Evolutionary conservation across 2,329 filamentous ascomycete genomes (phyloP).

Genomic region (Aspergillus proliferans): DNA sequence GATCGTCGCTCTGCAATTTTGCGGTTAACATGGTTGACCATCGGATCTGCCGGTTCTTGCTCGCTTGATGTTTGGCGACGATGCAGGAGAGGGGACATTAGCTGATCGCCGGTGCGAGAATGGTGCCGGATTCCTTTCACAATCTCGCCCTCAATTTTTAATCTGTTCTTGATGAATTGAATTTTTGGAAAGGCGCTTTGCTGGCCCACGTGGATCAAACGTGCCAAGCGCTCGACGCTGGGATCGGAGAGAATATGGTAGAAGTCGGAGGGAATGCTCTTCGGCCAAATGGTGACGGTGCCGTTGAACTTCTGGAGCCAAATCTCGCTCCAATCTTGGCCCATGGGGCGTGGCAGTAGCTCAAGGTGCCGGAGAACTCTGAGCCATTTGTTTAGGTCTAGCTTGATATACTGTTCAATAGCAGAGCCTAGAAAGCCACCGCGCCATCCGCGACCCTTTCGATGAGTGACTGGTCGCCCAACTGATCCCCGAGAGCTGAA

Average conservation of each 20-base stretch:
- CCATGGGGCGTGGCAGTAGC: slow-evolving; percentile 78
- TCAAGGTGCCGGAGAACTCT: slow-evolving; percentile 90
- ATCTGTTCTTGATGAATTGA: slow-evolving; percentile 80
- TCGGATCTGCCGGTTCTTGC: slow-evolving; percentile 12
- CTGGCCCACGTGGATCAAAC: slow-evolving; percentile 87
- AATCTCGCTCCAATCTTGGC: slow-evolving; percentile 94
- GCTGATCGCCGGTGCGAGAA: slow-evolving; percentile 20
- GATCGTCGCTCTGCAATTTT: slow-evolving; percentile 21
- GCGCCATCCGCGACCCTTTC: slow-evolving; percentile 87
- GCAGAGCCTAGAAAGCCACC: slow-evolving; percentile 91
- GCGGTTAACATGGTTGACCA: slow-evolving; percentile 21
- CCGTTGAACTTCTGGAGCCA: slow-evolving; percentile 95
- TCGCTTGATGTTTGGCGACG: slow-evolving; percentile 18
- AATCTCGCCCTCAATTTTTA: slow-evolving; percentile 70
- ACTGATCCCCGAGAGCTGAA: slow-evolving; percentile 91
- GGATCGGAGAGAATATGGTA: slow-evolving; percentile 82
- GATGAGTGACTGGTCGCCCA: slow-evolving; percentile 87
- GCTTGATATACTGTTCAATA: slow-evolving; percentile 88
- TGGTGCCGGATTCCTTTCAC: slow-evolving; percentile 46
- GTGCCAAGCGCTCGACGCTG: slow-evolving; percentile 63
- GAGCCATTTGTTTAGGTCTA: slow-evolving; percentile 96
- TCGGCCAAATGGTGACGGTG: slow-evolving; percentile 94
- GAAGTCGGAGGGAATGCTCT: slow-evolving; percentile 71
- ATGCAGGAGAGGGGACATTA: slow-evolving; percentile 23
- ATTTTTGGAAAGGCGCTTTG: slow-evolving; percentile 86